These are phyloP conservation scores for Phytopythium sindhum DNA, from an alignment of 352 stramenopile genomes.

Conservation along the genomic window DNA sequence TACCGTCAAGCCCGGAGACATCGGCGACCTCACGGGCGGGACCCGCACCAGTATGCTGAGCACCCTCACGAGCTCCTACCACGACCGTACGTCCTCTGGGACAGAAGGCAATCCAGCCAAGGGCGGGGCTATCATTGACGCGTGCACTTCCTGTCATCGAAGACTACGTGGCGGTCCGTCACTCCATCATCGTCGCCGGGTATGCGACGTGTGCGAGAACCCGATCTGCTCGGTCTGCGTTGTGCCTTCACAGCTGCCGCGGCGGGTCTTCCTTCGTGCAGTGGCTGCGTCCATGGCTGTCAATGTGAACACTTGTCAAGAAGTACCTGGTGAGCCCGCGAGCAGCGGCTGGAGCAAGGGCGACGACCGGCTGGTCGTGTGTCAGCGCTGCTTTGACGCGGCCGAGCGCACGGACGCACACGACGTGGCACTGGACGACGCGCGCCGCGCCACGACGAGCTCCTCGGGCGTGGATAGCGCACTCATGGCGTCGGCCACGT, in stretches of 20 bases:
- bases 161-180: neutral
- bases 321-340: neutral
- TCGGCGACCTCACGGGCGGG: neutral
- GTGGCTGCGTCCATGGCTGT: neutral
- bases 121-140: slow-evolving; percentile 3
- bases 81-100: slow-evolving; percentile 4
- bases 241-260: neutral
- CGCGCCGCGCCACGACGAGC: slow-evolving; percentile 13
- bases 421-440: slow-evolving; percentile 30
- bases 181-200: slow-evolving; percentile 1
- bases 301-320: neutral
- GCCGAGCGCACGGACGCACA: slow-evolving; percentile 20
- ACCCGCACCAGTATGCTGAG: slow-evolving; percentile 6
- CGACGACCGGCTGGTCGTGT: slow-evolving; percentile 16
- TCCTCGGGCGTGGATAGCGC: slow-evolving; percentile 12
- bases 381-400: slow-evolving; percentile 19
- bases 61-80: slow-evolving; percentile 7
- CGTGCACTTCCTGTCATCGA: slow-evolving; percentile 16
- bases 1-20: neutral
- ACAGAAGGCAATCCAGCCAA: slow-evolving; percentile 3
- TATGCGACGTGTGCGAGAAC: slow-evolving; percentile 5
- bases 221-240: slow-evolving; percentile 4
- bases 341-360: neutral
- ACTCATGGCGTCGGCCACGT: slow-evolving; percentile 31
- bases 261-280: neutral